Percentiles rank a stretch among this genome's conserved stretches.
Evolutionary conservation across 177 flowering plant genomes (phyloP).

Genomic region (Tripterygium wilfordii): DNA sequence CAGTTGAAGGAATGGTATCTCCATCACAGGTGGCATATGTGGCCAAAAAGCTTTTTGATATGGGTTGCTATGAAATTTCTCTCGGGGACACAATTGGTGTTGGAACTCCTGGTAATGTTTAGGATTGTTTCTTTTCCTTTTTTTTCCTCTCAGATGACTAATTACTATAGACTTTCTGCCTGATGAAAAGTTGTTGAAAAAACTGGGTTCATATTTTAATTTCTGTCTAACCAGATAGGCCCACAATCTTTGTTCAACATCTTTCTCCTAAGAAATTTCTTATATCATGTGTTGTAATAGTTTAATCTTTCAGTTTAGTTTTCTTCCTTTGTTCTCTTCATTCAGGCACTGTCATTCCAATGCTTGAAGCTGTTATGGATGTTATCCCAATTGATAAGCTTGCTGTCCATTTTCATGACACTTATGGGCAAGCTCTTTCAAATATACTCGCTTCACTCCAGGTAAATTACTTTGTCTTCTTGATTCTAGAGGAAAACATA

Average conservation of each 20-base stretch:
- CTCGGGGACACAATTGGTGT: conserved; percentile 98
- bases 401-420: conserved; percentile 97
- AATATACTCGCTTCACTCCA: conserved; percentile 84
- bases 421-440: conserved; percentile 93
- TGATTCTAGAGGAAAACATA: neutral
- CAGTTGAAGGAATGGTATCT: conserved; percentile 75
- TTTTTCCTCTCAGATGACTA: neutral
- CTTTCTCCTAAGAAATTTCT: neutral
- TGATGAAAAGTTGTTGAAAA: too few relatives aligned
- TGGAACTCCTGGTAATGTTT: conserved; percentile 86
- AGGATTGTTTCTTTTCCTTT: neutral
- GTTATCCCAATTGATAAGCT: conserved; percentile 77
- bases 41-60: conserved; percentile 64
- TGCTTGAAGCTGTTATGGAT: conserved; percentile 80
- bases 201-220: too few relatives aligned
- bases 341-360: conserved; percentile 74
- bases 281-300: neutral
- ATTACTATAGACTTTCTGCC: too few relatives aligned
- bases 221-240: too few relatives aligned
- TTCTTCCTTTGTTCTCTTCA: conserved; percentile 6
- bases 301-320: too few relatives aligned
- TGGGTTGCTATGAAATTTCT: conserved; percentile 95
- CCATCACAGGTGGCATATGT: conserved; percentile 87
- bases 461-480: conserved; percentile 29
- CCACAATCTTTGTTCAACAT: too few relatives aligned